Evolutionary conservation across 106 monocot species (phyloP), one percentile per base, ranked within the genome.

Genomic region (Amphibolis antarctica): DNA sequence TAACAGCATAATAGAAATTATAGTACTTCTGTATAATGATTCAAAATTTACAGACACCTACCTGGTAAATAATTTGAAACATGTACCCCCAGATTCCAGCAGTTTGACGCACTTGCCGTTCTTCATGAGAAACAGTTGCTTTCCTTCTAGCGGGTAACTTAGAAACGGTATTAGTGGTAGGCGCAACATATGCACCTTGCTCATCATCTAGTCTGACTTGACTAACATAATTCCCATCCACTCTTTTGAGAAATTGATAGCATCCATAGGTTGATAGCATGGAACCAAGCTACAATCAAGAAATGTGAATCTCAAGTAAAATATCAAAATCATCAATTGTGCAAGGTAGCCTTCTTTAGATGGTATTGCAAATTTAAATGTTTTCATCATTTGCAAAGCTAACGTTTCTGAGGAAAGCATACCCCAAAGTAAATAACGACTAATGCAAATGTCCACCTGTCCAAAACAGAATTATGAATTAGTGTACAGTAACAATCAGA

Each of bases 21-120:
- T 4, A 7, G 2, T 36, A 36, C 4, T 36, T 36, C 36, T 2
- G 36, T 4, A 7, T 4, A 36, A 36, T 36, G 7, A 36, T 36
- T 36, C 7, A 36, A 4, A 12, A 26, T n/a, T 36, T 18, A 5
- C 26, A 45, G 44, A 26, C 45, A 21, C 21, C 49, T 76, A 90
- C 96, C 86, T 98, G 96, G 71, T 84, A 98, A 51, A 98, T 82
- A 23, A 98, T 78, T 64, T 98, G 96, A 48, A 98, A 85, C 7
- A 78, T 36, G 75, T 80, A 87, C 26, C 90, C 86, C 74, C 80
- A 82, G 59, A 82, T 68, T 69, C 84, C 96, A 57, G 96, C 90
- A 56, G 66, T 44, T 51, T 73, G 75, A 60, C 57, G 71, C 30
- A 29, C 50, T 23, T 44, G 60, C 5, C 55, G 50, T 66, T 72